These are phyloP conservation scores for Puccinia horiana DNA, from an alignment of 1,284 basidiomycete genomes.

Conservation along the genomic window DNA sequence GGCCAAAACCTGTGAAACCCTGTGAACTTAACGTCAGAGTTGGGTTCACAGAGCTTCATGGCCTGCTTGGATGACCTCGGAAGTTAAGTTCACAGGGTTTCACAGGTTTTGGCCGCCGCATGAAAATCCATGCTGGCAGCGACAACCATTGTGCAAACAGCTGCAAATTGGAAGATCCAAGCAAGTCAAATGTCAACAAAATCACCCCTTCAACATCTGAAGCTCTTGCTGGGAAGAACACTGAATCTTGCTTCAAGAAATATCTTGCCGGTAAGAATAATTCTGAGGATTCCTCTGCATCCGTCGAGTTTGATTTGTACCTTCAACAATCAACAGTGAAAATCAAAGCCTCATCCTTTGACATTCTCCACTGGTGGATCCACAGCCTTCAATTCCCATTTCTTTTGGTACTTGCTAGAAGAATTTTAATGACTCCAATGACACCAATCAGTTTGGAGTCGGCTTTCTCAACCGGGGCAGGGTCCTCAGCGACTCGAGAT, in stretches of 20 bases:
- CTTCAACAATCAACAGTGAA: constrained; percentile 1
- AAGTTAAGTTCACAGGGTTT: too few species aligned
- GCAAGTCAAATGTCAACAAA: background rate
- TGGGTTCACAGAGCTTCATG: too few species aligned
- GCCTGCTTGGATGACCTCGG: too few species aligned
- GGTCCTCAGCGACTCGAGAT: background rate
- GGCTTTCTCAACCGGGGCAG: constrained; percentile 7
- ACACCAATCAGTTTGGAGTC: background rate
- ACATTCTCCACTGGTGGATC: constrained; percentile 1
- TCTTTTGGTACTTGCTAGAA: background rate
- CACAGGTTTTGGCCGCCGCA: too few species aligned
- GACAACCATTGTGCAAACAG: too few species aligned
- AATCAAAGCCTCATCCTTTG: background rate
- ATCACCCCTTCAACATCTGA: background rate
- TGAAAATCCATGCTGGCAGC: too few species aligned
- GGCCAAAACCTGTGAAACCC: too few species aligned
- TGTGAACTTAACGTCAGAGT: too few species aligned
- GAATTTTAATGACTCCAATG: background rate
- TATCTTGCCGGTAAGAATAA: background rate
- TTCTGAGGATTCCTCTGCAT: background rate
- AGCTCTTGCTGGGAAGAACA: background rate
- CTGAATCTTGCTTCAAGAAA: background rate
- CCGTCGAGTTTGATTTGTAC: background rate
- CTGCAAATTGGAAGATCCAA: background rate
- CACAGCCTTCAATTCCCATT: background rate